A percentile compares a stretch with the other conserved stretches of the same genome.
These are phyloP conservation scores for Myxozyma sirexii DNA, from an alignment of 805 yeast species.

Conservation along the genomic window DNA sequence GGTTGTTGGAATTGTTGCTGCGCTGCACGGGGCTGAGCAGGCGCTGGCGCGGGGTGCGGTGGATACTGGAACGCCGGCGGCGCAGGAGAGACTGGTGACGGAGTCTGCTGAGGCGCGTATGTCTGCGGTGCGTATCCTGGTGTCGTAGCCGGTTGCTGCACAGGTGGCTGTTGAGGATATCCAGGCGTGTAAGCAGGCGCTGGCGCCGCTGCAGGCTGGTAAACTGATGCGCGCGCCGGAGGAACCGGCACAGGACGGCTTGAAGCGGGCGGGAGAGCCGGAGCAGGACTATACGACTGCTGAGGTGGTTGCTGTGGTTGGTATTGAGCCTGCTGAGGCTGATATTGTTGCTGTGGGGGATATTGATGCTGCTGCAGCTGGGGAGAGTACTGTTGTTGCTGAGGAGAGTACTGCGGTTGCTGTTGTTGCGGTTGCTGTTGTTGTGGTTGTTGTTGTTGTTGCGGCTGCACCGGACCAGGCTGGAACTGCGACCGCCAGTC, in stretches of 20 bases:
- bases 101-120: slow-evolving; percentile 1
- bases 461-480: slow-evolving; percentile 9
- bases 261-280: slow-evolving; percentile 9
- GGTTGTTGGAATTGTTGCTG: not conserved
- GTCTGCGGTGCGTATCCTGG: slow-evolving; percentile 11
- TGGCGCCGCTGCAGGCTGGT: slow-evolving; percentile 11
- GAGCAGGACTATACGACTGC: not conserved
- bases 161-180: slow-evolving; percentile 2
- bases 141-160: slow-evolving; percentile 3
- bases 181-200: not conserved
- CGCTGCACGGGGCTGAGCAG: slow-evolving; percentile 5
- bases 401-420: slow-evolving; percentile 2
- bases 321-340: slow-evolving; percentile 2
- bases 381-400: slow-evolving; percentile 3
- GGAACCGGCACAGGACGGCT: slow-evolving; percentile 19
- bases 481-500: slow-evolving; percentile 17
- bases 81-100: not conserved
- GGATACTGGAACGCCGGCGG: not conserved
- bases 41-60: slow-evolving; percentile 1
- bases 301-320: slow-evolving; percentile 9
- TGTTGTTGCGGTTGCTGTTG: slow-evolving; percentile 3
- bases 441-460: too few relatives aligned
- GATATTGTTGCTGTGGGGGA: not conserved
- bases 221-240: slow-evolving; percentile 23
- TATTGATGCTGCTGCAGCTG: slow-evolving; percentile 3